These are phyloP conservation scores for Drosera capensis DNA, from an alignment of 148 eudicot species.

Conservation along the genomic window DNA sequence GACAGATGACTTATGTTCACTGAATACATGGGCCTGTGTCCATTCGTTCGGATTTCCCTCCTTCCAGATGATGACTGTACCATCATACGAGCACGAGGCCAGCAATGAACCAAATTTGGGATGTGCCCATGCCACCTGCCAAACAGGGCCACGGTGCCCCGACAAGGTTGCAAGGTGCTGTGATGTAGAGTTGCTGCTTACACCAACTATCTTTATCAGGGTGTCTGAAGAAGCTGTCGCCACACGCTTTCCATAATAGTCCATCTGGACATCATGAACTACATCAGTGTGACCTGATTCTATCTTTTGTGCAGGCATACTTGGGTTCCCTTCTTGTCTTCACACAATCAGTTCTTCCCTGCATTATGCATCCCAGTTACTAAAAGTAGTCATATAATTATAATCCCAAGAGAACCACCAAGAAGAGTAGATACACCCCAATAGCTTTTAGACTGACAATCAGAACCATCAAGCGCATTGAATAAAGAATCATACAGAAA, in stretches of 20 bases:
- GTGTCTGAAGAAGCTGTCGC: slow-evolving; percentile 76
- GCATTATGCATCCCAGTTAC: too few species aligned
- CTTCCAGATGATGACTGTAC: slow-evolving; percentile 83
- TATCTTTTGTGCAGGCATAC: slow-evolving; percentile 68
- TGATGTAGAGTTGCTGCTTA: slow-evolving; percentile 36
- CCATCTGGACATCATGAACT: slow-evolving; percentile 87
- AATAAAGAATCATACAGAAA: too few species aligned
- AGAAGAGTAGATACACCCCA: too few species aligned
- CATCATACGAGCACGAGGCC: slow-evolving; percentile 93
- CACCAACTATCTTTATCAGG: slow-evolving; percentile 49
- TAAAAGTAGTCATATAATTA: too few species aligned
- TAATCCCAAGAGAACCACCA: too few species aligned
- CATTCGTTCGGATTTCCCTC: slow-evolving; percentile 80
- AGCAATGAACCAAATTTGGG: slow-evolving; percentile 72
- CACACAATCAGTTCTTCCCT: too few species aligned
- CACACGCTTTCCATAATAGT: slow-evolving; percentile 78
- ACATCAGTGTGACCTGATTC: slow-evolving; percentile 74
- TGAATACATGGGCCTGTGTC: slow-evolving; percentile 62
- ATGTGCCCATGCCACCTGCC: slow-evolving; percentile 96
- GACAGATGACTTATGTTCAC: slow-evolving; percentile 75
- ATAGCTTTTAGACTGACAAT: too few species aligned
- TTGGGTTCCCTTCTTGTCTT: slow-evolving; percentile 3
- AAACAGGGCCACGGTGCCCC: slow-evolving; percentile 85
- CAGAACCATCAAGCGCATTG: too few species aligned
- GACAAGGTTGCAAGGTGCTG: slow-evolving; percentile 63